Conservation (phyloP, 2,329 filamentous ascomycete genomes). For the Apiospora marii region DNA sequence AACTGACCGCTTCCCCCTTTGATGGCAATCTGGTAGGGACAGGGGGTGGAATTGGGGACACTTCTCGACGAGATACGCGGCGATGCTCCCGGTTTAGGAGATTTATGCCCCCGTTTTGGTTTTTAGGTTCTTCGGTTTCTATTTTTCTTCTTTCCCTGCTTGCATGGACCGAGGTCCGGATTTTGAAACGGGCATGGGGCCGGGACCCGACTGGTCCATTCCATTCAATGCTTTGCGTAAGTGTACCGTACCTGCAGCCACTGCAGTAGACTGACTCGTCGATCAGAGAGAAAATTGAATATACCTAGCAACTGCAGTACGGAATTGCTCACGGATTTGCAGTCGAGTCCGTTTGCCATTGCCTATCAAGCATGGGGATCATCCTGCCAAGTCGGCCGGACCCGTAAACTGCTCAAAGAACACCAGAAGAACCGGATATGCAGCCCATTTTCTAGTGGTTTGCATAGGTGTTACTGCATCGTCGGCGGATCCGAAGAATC, state of each 20-base stretch:
- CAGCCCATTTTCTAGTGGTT: too few species aligned
- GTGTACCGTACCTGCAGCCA: not conserved
- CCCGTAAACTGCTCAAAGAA: too few species aligned
- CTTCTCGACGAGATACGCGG: not conserved
- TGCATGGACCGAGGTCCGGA: constrained; percentile 14
- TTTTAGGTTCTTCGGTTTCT: constrained; percentile 18
- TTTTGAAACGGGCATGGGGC: constrained; percentile 12
- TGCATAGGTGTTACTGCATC: too few species aligned
- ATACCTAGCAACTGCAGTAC: too few species aligned
- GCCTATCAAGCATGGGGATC: too few species aligned
- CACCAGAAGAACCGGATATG: too few species aligned
- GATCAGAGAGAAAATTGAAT: not conserved
- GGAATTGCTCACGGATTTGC: too few species aligned
- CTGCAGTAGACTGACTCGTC: not conserved
- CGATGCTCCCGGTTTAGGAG: constrained; percentile 3
- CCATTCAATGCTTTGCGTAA: not conserved
- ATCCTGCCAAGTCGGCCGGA: too few species aligned
- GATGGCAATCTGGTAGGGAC: not conserved
- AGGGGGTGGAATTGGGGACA: not conserved
- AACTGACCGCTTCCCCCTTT: not conserved
- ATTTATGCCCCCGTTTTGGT: constrained; percentile 13
- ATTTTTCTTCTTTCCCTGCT: not conserved
- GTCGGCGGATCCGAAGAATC: too few species aligned
- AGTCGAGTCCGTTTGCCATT: too few species aligned
- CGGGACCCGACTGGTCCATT: not conserved